Conservation (phyloP, 768 basidiomycete genomes). For the Pleurotus djamor region DNA sequence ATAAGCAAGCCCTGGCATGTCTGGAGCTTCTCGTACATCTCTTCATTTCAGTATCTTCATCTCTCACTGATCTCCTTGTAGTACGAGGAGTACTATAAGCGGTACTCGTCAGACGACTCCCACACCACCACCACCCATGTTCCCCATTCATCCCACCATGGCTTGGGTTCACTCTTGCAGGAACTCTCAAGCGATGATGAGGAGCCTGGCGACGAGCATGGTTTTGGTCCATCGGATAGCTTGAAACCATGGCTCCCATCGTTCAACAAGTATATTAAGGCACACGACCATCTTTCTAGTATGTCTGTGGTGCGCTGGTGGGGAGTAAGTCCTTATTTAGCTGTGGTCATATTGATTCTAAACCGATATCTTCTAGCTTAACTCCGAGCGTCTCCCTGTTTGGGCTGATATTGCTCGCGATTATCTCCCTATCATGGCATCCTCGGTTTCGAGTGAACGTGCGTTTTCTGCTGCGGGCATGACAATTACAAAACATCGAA, state of each 20-base stretch:
- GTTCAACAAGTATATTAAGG: conserved; percentile 19
- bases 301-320: conserved; percentile 26
- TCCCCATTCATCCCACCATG: too few species aligned
- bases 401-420: conserved; percentile 35
- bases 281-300: conserved; percentile 7
- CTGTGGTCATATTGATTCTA: background rate
- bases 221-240: conserved; percentile 2
- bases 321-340: conserved; percentile 23
- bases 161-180: background rate
- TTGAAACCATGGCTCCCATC: conserved; percentile 14
- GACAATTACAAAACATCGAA: conserved; percentile 30
- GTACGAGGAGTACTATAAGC: background rate
- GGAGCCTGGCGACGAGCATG: conserved; percentile 8
- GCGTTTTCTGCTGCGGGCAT: conserved; percentile 38
- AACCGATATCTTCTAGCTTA: conserved; percentile 12
- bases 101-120: background rate
- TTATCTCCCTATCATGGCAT: conserved; percentile 34
- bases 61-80: background rate
- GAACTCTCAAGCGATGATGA: conserved; percentile 2
- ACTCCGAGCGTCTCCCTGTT: conserved; percentile 22
- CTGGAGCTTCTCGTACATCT: conserved; percentile 15
- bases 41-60: background rate
- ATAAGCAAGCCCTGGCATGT: conserved; percentile 10
- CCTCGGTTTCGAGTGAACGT: conserved; percentile 34
- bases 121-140: too few species aligned